Percentiles rank a stretch among this genome's conserved stretches.
Evolutionary conservation across 1,284 basidiomycete species (phyloP).

Genomic region (Rugosomyces carneus): DNA sequence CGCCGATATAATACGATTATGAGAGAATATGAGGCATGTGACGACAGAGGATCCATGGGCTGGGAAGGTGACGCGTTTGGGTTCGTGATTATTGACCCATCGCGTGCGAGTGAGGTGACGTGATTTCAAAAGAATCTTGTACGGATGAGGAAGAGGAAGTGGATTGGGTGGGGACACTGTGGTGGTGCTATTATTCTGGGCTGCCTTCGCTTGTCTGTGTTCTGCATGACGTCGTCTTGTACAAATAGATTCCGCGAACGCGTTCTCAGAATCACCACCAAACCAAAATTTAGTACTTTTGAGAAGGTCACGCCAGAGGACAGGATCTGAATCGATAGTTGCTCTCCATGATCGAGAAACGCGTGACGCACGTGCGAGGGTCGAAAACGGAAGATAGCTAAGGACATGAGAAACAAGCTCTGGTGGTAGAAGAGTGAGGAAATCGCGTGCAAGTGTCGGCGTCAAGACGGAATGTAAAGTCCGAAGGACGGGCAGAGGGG

Average conservation of each 20-base stretch:
- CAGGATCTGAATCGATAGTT: constrained; percentile 78
- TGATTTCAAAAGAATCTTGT: constrained; percentile 83
- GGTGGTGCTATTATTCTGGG: constrained; percentile 16
- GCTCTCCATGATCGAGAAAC: constrained; percentile 79
- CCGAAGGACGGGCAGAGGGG: constrained; percentile 77
- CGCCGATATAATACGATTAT: constrained; percentile 89
- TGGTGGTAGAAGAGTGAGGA: constrained; percentile 78
- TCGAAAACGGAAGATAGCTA: constrained; percentile 68
- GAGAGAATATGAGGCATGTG: constrained; percentile 90
- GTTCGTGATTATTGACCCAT: constrained; percentile 71
- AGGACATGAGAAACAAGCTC: constrained; percentile 81
- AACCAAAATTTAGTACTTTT: constrained; percentile 80
- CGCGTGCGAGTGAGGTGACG: constrained; percentile 72
- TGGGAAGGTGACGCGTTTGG: constrained; percentile 73
- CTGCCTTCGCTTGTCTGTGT: constrained; percentile 14
- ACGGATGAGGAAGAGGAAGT: constrained; percentile 72
- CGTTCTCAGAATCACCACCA: constrained; percentile 68
- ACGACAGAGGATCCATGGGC: constrained; percentile 89
- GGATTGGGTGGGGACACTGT: constrained; percentile 35
- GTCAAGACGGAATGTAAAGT: constrained; percentile 78
- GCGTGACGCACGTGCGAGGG: constrained; percentile 72
- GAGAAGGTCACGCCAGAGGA: constrained; percentile 79
- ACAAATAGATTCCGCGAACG: constrained; percentile 61
- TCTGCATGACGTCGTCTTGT: constrained; percentile 46
- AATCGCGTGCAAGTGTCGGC: constrained; percentile 82